phyloP scores from a whole-genome alignment of 2,329 filamentous ascomycete species.

The Hymenoscyphus occultus region DNA sequence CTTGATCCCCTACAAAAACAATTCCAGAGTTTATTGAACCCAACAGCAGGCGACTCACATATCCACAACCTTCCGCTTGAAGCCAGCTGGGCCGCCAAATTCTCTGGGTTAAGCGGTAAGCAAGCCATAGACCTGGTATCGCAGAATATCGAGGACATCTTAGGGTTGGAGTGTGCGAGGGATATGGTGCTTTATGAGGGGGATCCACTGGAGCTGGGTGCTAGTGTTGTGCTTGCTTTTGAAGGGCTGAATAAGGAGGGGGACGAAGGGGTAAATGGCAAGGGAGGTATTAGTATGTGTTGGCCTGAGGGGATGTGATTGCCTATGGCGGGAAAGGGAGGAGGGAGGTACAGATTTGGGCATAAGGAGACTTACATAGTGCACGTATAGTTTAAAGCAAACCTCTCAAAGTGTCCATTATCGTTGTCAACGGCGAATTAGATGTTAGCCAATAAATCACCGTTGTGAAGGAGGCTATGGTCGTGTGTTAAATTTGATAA shows the following conservation, averaged over 20 bases:
- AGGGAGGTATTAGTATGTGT: constrained; percentile 36
- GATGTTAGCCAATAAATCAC: too few relatives aligned
- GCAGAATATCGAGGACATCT: constrained; percentile 42
- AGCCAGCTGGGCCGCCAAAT: constrained; percentile 43
- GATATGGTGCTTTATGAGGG: constrained; percentile 46
- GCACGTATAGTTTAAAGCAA: too few relatives aligned
- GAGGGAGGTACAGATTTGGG: not conserved
- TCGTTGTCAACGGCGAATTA: too few relatives aligned
- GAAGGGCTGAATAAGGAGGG: constrained; percentile 24
- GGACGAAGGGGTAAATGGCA: not conserved
- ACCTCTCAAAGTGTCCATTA: too few relatives aligned
- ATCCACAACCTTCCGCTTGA: constrained; percentile 42
- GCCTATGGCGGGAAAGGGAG: not conserved
- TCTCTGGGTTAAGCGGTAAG: constrained; percentile 37
- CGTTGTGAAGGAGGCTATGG: too few relatives aligned
- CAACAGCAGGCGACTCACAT: constrained; percentile 35
- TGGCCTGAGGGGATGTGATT: constrained; percentile 32
- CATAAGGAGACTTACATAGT: too few relatives aligned
- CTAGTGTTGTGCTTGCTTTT: constrained; percentile 40
- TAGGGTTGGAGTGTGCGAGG: constrained; percentile 35
- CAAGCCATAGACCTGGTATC: constrained; percentile 40
- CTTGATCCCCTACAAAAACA: not conserved
- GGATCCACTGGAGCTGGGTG: constrained; percentile 42
- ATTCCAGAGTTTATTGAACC: not conserved
- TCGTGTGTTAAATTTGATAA: too few relatives aligned